Conservation (phyloP, 495 filamentous ascomycete species). For the Penicillium goetzii region DNA sequence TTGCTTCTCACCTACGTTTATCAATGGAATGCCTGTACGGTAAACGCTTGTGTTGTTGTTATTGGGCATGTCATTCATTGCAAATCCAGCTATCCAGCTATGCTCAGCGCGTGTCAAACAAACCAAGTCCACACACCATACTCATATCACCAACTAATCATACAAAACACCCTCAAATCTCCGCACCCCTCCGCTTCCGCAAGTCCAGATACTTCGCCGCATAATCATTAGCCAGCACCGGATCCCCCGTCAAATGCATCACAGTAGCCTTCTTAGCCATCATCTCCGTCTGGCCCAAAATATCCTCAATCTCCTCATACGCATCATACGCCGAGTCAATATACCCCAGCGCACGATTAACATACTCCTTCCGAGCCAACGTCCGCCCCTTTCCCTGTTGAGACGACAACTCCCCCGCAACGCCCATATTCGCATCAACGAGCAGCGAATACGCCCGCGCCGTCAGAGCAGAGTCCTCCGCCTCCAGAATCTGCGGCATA, state of each 20-base stretch:
- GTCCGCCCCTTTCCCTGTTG: conserved; percentile 28
- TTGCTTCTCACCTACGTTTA: not conserved
- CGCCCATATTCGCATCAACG: conserved; percentile 81
- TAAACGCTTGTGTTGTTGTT: not conserved
- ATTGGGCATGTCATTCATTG: conserved; percentile 3
- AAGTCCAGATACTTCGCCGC: conserved; percentile 70
- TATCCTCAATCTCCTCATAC: conserved; percentile 74
- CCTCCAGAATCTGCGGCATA: conserved; percentile 82
- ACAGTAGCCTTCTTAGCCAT: conserved; percentile 85
- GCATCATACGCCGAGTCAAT: conserved; percentile 70
- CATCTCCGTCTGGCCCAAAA: conserved; percentile 76
- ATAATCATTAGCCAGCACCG: conserved; percentile 72
- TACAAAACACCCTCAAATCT: conserved; percentile 17
- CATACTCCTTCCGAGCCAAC: conserved; percentile 55
- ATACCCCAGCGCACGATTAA: conserved; percentile 66
- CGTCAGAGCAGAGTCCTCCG: conserved; percentile 64
- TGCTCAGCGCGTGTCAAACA: not conserved
- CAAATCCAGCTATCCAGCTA: not conserved
- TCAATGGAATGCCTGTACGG: not conserved
- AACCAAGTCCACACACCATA: not conserved
- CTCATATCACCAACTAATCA: not conserved
- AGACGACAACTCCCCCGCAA: conserved; percentile 61
- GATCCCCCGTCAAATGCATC: conserved; percentile 74
- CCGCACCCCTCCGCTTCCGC: conserved; percentile 40
- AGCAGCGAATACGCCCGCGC: conserved; percentile 74